phyloP scores from a whole-genome alignment of 495 filamentous ascomycete species.

The Sordaria brevicollis region DNA sequence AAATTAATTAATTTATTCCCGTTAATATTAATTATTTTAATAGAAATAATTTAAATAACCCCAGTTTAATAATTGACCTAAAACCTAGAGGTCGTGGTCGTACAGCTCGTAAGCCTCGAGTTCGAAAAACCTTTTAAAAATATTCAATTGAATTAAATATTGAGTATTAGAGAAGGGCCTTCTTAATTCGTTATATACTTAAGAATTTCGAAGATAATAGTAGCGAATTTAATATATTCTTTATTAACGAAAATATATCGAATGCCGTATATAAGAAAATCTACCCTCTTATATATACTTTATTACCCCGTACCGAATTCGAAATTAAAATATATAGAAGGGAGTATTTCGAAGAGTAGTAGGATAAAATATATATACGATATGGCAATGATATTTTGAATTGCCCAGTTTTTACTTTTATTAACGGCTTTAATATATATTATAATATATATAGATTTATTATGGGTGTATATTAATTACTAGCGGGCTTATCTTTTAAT shows the following conservation, averaged over 20 bases:
- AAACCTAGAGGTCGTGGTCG: too few relatives aligned
- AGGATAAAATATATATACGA: neutral
- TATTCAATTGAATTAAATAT: neutral
- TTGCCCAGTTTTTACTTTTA: neutral
- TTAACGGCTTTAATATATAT: neutral
- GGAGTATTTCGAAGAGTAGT: neutral
- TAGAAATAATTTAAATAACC: neutral
- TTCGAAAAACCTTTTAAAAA: neutral
- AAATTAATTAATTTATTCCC: neutral
- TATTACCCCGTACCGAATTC: neutral
- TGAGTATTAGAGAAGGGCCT: neutral
- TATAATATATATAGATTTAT: neutral
- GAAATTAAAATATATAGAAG: neutral
- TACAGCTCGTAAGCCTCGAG: too few relatives aligned
- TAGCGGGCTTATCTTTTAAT: neutral
- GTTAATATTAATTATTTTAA: neutral
- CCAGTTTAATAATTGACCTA: too few relatives aligned
- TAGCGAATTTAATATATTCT: neutral
- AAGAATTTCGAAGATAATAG: neutral
- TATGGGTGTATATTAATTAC: neutral
- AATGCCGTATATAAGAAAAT: too few relatives aligned
- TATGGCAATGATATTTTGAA: neutral
- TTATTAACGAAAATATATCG: neutral
- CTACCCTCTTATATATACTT: neutral
- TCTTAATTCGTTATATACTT: neutral